Evolutionary conservation across 2,329 filamentous ascomycete species (phyloP).

Genomic region (Xylariomycetidae sp.): DNA sequence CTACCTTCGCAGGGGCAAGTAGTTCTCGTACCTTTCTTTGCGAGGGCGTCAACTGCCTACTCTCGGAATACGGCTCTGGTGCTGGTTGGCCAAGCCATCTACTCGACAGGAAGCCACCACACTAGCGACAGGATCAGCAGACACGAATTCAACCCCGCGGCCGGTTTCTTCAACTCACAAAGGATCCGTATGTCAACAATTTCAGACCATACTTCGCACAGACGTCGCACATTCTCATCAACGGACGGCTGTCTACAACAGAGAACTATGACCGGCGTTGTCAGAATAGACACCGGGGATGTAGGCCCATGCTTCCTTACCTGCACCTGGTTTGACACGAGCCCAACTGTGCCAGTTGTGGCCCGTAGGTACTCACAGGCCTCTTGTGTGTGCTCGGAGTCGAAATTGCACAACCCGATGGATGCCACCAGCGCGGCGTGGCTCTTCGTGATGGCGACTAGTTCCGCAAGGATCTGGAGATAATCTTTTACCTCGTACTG

Average conservation of each 20-base stretch:
- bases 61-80: slow-evolving; percentile 26
- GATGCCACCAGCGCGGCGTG: slow-evolving; percentile 24
- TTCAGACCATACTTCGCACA: slow-evolving; percentile 25
- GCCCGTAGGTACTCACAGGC: slow-evolving; percentile 27
- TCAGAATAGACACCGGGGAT: slow-evolving; percentile 1
- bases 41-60: slow-evolving; percentile 26
- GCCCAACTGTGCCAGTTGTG: slow-evolving; percentile 20
- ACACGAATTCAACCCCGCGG: too few species aligned
- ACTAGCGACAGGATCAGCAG: slow-evolving; percentile 14
- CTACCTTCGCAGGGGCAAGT: background rate
- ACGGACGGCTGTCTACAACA: slow-evolving; percentile 26
- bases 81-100: slow-evolving; percentile 25
- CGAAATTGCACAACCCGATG: slow-evolving; percentile 31
- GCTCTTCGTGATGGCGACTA: slow-evolving; percentile 21
- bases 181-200: slow-evolving; percentile 28
- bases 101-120: slow-evolving; percentile 30
- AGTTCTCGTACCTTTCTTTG: slow-evolving; percentile 26
- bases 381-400: slow-evolving; percentile 24
- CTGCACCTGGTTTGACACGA: slow-evolving; percentile 31
- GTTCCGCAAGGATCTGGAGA: slow-evolving; percentile 26
- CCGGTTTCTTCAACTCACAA: slow-evolving; percentile 17
- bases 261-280: slow-evolving; percentile 22
- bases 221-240: slow-evolving; percentile 21
- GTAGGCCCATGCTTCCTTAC: slow-evolving; percentile 12
- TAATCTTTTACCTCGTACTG: slow-evolving; percentile 30